A percentile compares a stretch with the other conserved stretches of the same genome.
Conservation (phyloP, 179 eudicot genomes). For the Gypsophila paniculata region DNA sequence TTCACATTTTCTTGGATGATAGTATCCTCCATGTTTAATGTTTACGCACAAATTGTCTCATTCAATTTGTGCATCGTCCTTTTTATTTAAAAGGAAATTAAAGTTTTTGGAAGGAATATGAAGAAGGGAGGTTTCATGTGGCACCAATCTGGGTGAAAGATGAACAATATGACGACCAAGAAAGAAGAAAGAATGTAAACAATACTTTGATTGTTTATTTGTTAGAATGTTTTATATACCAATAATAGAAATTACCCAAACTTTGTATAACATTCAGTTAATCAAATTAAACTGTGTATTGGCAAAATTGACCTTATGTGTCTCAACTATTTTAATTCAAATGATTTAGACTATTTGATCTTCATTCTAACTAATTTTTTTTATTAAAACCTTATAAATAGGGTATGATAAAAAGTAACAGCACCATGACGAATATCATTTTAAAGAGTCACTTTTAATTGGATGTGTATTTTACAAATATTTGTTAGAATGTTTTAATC, state of each 20-base stretch:
- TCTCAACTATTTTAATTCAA: too few relatives aligned
- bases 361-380: too few relatives aligned
- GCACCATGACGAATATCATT: too few relatives aligned
- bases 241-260: slow-evolving; percentile 5
- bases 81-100: neutral
- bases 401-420: too few relatives aligned
- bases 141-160: slow-evolving; percentile 6
- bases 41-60: neutral
- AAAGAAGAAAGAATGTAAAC: neutral
- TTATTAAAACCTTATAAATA: too few relatives aligned
- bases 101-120: neutral
- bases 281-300: too few relatives aligned
- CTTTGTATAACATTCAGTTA: neutral
- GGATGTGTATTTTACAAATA: too few relatives aligned
- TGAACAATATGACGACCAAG: neutral
- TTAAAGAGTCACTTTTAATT: too few relatives aligned
- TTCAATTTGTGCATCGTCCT: neutral
- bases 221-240: neutral
- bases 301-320: too few relatives aligned
- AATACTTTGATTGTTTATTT: neutral
- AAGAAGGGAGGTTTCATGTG: neutral
- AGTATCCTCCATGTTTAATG: neutral
- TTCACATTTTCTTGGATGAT: neutral
- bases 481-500: too few relatives aligned
- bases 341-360: too few relatives aligned